Percentiles rank a stretch among this genome's conserved stretches.
Conservation (phyloP, 352 stramenopile species). For the Pythium volutum region DNA sequence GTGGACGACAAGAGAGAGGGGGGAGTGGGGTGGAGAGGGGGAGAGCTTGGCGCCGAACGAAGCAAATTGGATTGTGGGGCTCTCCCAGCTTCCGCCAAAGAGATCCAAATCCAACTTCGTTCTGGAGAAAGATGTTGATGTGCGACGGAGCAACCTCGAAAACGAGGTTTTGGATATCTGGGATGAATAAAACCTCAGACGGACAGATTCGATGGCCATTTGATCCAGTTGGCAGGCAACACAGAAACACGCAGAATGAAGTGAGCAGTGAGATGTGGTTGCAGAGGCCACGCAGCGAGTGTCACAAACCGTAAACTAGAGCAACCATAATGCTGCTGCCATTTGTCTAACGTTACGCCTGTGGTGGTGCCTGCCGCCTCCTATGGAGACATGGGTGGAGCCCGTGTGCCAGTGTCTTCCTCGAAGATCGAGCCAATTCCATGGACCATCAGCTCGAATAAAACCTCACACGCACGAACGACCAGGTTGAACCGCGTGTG, state of each 20-base stretch:
- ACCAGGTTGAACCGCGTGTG: conserved; percentile 21
- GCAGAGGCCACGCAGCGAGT: conserved; percentile 10
- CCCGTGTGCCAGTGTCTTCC: no score
- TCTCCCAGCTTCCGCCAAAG: neutral
- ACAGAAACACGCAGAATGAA: conserved; percentile 23
- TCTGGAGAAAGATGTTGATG: conserved; percentile 19
- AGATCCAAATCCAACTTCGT: conserved; percentile 11
- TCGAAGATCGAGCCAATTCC: neutral
- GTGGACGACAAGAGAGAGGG: neutral
- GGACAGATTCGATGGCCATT: conserved; percentile 13
- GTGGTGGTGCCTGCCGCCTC: neutral
- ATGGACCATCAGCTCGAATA: conserved; percentile 4
- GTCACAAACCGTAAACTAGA: no score
- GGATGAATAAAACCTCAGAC: conserved; percentile 6
- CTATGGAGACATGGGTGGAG: neutral
- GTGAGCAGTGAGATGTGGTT: conserved; percentile 2
- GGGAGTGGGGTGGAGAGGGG: neutral
- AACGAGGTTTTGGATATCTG: conserved; percentile 15
- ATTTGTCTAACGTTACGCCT: no score
- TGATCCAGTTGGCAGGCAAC: conserved; percentile 17
- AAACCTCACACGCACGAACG: conserved; percentile 21
- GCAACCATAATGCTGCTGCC: no score
- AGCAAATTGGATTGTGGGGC: conserved; percentile 38
- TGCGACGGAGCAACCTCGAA: conserved; percentile 18
- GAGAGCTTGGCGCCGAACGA: conserved; percentile 11